Conservation (phyloP, 2,329 filamentous ascomycete species). For the Talaromyces sp. region DNA sequence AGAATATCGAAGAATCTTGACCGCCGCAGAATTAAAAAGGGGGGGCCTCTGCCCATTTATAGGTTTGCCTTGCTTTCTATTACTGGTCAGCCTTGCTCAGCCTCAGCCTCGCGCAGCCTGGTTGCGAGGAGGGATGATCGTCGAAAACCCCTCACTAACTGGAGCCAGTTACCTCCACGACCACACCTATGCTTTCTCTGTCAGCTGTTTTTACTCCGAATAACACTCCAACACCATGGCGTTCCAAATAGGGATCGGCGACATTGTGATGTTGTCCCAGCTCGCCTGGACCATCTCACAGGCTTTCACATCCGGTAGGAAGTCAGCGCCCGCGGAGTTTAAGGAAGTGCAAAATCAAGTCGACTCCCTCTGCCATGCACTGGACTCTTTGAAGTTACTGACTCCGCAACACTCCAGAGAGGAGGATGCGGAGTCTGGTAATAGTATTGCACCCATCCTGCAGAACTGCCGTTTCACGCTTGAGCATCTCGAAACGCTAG, state of each 20-base stretch:
- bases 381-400: slow-evolving; percentile 21
- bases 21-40: neutral
- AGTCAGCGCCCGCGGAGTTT: slow-evolving; percentile 37
- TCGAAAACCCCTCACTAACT: neutral
- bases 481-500: neutral
- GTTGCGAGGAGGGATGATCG: neutral
- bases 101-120: neutral
- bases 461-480: slow-evolving; percentile 4
- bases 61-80: neutral
- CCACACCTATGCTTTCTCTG: neutral
- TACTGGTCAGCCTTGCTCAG: neutral
- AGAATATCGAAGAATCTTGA: neutral
- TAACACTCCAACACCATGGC: neutral
- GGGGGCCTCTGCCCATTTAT: neutral
- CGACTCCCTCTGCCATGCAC: slow-evolving; percentile 33
- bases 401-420: neutral
- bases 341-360: slow-evolving; percentile 39
- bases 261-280: slow-evolving; percentile 44
- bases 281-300: slow-evolving; percentile 42
- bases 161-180: neutral
- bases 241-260: slow-evolving; percentile 27
- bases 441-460: neutral
- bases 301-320: slow-evolving; percentile 38
- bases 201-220: neutral
- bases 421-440: neutral